Evolutionary conservation across 1,284 basidiomycete species (phyloP), one percentile per base, ranked within the genome.

Genomic region (Cutaneotrichosporon cavernicola): DNA sequence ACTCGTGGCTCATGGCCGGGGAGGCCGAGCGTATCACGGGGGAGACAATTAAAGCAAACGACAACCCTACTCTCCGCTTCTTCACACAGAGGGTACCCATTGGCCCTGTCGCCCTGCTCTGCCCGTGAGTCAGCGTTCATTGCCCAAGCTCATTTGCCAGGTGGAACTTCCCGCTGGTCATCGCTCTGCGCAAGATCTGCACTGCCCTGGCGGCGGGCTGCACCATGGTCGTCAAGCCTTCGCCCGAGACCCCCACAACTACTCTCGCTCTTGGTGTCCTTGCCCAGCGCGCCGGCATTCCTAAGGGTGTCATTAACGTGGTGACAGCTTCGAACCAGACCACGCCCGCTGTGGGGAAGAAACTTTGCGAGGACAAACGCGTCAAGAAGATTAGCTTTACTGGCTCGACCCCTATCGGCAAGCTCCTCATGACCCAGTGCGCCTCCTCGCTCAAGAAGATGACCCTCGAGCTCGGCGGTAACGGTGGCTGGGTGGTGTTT

Each of bases 181-280:
- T 96, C 79, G 81, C 84, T 65, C 82, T 82, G 1, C 78, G 83
- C 56, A 94, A 94, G 81, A 85, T 93, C 58, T 90, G 88, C 10
- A 92, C 92, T 30, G 92, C 92, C 4, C 85, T 95, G 61, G 91
- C 92, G 6, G 87, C 86, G 53, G 72, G 72, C 11, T 73, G 72
- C 60, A 70, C 69, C 11, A 62, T 72, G 32, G 68, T 73, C 30
- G 64, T 73, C 67, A 73, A 96, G 81, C 90, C 92, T 10, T 91
- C 91, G 38, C 93, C 96, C 79, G 81, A 92, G 64, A 94, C 92
- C 1, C 92, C 92, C 11, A 84, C 94, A 47, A 91, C 91, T n/a
- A 90, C 91, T 16, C 83, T 93, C 52, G 72, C 88, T 88, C 80
- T 73, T 84, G 67, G 66, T 8, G 50, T 69, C n/a, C 64, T 72